Base-by-base conservation (phyloP, 345 rosid genomes). In the Populus deltoides region DNA sequence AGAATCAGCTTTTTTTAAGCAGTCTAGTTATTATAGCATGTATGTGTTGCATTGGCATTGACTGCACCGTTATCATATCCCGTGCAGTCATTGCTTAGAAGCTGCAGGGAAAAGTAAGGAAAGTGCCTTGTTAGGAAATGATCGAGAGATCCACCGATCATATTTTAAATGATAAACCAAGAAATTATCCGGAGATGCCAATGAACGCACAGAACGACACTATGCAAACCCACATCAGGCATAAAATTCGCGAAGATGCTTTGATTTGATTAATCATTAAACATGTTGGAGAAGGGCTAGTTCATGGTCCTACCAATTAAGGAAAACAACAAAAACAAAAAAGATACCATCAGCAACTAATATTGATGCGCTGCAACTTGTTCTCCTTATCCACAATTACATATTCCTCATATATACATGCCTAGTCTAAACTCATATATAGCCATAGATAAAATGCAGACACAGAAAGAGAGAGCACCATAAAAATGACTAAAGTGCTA, bases 241-340 rank as follows among this genome's bases (percentile, higher is more conserved):
- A 57, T 68, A 13, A 57, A 65, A 59, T 67, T 57, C 63, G 57
- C 10, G 29, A 72, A 75, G 43, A 61, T 78, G 78, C 68, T 59
- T 73, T 80, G 84, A 81, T 77, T 80, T 82, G 82, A 80, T 82
- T 72, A 82, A 75, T 65, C 82, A 76, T 80, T 73, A 57, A 38
- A 63, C 51, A 33, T 66, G 66, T 65, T 49, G 75, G 79, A 63
- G 77, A 67, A 65, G 70, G n/a, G 72, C 67, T 72, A 71, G 72
- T 49, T 49, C 27, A 31, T 51, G 63, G 75, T 29, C 43, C 74
- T 31, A 71, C 36, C 74, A 35, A 24, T 38, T 6, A 53, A 16
- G 29, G 68, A 70, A 73, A 70, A 57, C 8, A 69, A 72, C 69
- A 68, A 55, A 17, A 33, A 49, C 70, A 39, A 51, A 53, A 70